Percentiles rank a stretch among this genome's conserved stretches.
phyloP scores from a whole-genome alignment of 176 grass and related monocot species.

The Tuctoria greenei region DNA sequence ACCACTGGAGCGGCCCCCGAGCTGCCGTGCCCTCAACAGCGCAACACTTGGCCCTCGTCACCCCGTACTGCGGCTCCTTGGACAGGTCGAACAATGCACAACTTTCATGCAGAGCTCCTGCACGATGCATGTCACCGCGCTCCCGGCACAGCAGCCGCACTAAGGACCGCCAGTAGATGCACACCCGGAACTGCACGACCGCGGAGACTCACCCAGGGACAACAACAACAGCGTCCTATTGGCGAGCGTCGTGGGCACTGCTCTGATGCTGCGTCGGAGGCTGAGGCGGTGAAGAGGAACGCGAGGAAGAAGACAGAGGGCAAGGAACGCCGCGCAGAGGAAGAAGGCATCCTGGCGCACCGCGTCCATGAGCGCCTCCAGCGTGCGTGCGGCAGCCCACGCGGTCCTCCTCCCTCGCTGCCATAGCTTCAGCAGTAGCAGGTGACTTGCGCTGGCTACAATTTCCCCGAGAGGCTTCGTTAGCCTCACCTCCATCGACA shows the following conservation, averaged over 20 bases:
- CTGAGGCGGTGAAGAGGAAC: constrained; percentile 61
- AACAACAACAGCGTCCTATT: constrained; percentile 54
- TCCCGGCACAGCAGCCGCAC: constrained; percentile 56
- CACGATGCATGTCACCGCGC: constrained; percentile 61
- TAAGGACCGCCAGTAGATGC: constrained; percentile 62
- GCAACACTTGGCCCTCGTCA: constrained; percentile 67
- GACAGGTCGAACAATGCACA: constrained; percentile 72
- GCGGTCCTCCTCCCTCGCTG: constrained; percentile 77
- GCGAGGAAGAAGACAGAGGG: constrained; percentile 70
- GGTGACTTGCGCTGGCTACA: constrained; percentile 70
- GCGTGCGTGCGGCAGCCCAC: constrained; percentile 45
- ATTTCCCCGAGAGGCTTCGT: constrained; percentile 55
- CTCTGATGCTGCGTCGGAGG: not conserved
- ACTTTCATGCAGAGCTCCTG: constrained; percentile 82
- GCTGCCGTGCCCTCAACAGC: constrained; percentile 58
- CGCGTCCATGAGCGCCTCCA: constrained; percentile 63
- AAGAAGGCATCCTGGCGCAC: constrained; percentile 70
- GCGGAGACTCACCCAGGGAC: constrained; percentile 55
- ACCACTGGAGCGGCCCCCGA: constrained; percentile 69
- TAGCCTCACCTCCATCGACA: constrained; percentile 28
- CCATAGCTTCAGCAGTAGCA: constrained; percentile 90
- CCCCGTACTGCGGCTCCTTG: constrained; percentile 73
- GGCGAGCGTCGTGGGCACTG: not conserved
- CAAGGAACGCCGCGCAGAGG: constrained; percentile 79
- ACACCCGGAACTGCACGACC: constrained; percentile 60